Evolutionary conservation across 805 yeast species (phyloP), one percentile per base, ranked within the genome.

Genomic region (Lachancea sp.): DNA sequence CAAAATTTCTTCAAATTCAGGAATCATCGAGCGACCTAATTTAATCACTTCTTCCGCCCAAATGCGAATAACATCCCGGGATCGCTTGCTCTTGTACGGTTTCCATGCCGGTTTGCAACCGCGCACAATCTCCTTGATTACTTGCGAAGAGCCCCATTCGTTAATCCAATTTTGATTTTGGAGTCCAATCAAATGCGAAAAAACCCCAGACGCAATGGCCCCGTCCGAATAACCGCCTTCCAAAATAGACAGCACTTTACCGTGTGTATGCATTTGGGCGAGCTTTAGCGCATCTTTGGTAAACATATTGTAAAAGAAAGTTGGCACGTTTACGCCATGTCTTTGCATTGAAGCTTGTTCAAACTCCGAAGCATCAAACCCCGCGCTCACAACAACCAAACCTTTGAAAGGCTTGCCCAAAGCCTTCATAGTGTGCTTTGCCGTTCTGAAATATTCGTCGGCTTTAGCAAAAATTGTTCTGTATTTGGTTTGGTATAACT

Each of bases 181-280:
- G 42, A 86, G 60, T 0, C 95, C 95, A 32, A 82, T 76, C 44
- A 86, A 65, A 59, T 86, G 95, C 3, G 93, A 77, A 58, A 85
- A 83, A 0, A 83, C 79, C 11, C 95, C 95, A 1, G 93, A 82
- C 1, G 81, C 65, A 15, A 86, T 70, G 0, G 95, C 95, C 3
- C 84, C 83, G 55, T 85, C 89, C 0, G 93, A 82, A 59, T 86
- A 86, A 1, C 95, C 95, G 20, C 95, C 95, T 65, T 86, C 95
- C 51, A 86, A 64, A 18, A 86, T 62, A 1, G 95, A 84, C 0
- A 86, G 52, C 0, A 85, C 67, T 47, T 77, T 77, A 10, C 90
- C 85, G 10, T 72, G 63, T 5, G 82, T 66, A 54, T 76, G 83
- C 39, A 75, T 69, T 46, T 81, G 75, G 3, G 93, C 85, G 38